Evolutionary conservation across 1,284 basidiomycete genomes (phyloP).

Genomic region (Cutaneotrichosporon cutaneum): DNA sequence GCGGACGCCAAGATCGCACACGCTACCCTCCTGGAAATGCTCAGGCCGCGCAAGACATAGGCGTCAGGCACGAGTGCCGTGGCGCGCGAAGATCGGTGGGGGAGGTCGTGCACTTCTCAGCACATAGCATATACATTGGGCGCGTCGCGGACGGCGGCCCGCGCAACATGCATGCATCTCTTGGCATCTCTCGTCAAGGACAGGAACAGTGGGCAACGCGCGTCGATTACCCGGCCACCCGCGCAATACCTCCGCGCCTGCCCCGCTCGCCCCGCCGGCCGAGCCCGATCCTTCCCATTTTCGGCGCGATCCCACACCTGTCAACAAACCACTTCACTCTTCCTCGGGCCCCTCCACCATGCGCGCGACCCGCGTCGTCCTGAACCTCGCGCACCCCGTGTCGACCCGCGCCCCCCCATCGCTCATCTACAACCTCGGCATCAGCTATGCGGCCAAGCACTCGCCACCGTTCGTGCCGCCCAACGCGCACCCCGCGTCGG

Average conservation of each 20-base stretch:
- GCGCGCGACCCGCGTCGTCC: constrained; percentile 18
- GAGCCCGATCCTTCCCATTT: not conserved
- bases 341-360: constrained; percentile 4
- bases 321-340: not conserved
- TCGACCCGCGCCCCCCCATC: constrained; percentile 23
- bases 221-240: not conserved
- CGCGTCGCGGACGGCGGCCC: not conserved
- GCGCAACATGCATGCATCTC: not conserved
- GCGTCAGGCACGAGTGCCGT: not conserved
- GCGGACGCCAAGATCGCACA: constrained; percentile 61
- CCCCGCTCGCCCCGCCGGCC: not conserved
- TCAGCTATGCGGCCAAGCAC: constrained; percentile 50
- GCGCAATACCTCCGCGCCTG: not conserved
- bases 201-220: not conserved
- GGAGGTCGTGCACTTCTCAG: no score
- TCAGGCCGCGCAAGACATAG: not conserved
- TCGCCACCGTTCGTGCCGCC: constrained; percentile 47
- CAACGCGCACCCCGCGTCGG: constrained; percentile 13
- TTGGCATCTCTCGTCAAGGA: not conserved
- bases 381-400: constrained; percentile 19
- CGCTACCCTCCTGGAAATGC: constrained; percentile 40
- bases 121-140: not conserved
- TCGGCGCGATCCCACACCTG: not conserved
- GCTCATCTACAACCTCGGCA: constrained; percentile 45
- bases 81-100: not conserved